These are phyloP conservation scores for Dactylellina haptotyla DNA, from an alignment of 2,329 filamentous ascomycete genomes.

Conservation along the genomic window DNA sequence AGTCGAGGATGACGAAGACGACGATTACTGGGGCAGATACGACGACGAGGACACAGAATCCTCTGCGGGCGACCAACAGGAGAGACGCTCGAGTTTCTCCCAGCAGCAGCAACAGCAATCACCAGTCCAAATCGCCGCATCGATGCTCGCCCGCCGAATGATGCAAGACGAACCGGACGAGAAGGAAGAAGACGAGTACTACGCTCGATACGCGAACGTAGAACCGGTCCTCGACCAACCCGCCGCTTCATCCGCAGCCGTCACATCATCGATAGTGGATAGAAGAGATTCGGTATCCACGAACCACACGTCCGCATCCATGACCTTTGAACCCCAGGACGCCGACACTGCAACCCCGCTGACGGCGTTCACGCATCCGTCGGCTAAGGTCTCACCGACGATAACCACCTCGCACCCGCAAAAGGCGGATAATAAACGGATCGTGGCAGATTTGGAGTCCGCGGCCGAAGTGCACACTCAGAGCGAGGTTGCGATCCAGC, in stretches of 20 bases:
- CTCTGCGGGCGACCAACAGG: conserved; percentile 52
- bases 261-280: conserved; percentile 6
- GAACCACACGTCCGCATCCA: conserved; percentile 13
- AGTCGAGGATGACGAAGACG: conserved; percentile 72
- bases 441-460: conserved; percentile 69
- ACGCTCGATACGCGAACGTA: conserved; percentile 78
- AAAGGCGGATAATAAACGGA: conserved; percentile 68
- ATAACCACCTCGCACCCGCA: conserved; percentile 30
- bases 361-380: conserved; percentile 39
- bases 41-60: conserved; percentile 68
- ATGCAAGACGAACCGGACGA: conserved; percentile 59
- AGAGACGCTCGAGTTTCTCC: conserved; percentile 53
- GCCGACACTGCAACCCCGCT: conserved; percentile 18
- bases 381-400: conserved; percentile 50
- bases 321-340: conserved; percentile 4
- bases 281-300: conserved; percentile 44
- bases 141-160: conserved; percentile 25
- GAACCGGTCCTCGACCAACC: conserved; percentile 77
- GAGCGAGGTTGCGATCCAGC: conserved; percentile 77
- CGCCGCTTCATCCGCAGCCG: conserved; percentile 5
- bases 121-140: conserved; percentile 58
- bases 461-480: conserved; percentile 69
- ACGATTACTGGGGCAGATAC: conserved; percentile 83
- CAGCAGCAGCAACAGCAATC: conserved; percentile 60
- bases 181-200: conserved; percentile 75